phyloP scores from a whole-genome alignment of 2,329 filamentous ascomycete species.

The Emydomyces testavorans region DNA sequence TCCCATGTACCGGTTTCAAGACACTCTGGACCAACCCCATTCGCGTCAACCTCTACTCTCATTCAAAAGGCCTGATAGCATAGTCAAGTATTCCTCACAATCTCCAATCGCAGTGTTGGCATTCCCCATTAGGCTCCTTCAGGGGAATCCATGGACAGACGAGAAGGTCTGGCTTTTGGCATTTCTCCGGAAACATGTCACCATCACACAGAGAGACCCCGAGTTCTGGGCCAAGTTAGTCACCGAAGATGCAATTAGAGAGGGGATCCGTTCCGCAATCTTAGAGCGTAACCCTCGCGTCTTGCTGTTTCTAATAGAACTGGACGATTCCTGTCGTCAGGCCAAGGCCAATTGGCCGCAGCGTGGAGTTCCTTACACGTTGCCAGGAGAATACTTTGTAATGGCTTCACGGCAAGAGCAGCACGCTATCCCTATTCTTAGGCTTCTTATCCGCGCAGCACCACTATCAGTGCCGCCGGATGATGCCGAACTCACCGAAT shows the following conservation, averaged over 20 bases:
- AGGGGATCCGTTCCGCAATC: conserved; percentile 33
- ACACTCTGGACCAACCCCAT: no score
- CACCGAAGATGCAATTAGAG: conserved; percentile 22
- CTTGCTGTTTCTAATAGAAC: conserved; percentile 28
- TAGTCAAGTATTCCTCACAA: neutral
- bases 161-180: conserved; percentile 27
- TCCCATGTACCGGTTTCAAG: no score
- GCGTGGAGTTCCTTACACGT: conserved; percentile 20
- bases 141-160: conserved; percentile 22
- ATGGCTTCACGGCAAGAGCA: conserved; percentile 22
- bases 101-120: conserved; percentile 1
- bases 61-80: no score
- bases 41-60: no score
- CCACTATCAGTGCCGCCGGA: conserved; percentile 31
- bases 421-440: conserved; percentile 22
- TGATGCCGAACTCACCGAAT: conserved; percentile 28
- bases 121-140: conserved; percentile 25
- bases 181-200: conserved; percentile 23
- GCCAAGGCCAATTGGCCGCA: conserved; percentile 4
- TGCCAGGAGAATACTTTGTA: conserved; percentile 28
- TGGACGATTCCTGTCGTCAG: conserved; percentile 27
- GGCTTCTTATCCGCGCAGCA: conserved; percentile 28
- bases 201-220: neutral
- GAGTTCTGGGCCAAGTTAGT: neutral
- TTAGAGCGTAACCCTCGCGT: conserved; percentile 24